These are phyloP conservation scores for Candida smagusa DNA, from an alignment of 1,139 yeast genomes.

Conservation along the genomic window DNA sequence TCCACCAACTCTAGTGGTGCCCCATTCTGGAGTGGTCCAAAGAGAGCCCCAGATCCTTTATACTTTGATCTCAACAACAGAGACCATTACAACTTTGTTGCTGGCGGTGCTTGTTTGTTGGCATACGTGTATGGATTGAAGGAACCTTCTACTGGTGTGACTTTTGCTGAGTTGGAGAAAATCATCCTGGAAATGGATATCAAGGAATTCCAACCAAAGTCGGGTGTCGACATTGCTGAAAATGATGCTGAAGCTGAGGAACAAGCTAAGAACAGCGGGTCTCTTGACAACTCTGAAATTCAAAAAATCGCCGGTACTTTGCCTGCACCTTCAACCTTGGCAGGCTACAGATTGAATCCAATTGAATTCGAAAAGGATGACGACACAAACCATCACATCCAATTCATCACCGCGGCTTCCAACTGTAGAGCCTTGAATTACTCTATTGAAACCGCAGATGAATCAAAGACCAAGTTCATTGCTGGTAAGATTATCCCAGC, in stretches of 20 bases:
- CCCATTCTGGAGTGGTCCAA: constrained; percentile 98
- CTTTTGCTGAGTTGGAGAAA: constrained; percentile 46
- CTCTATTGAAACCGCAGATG: constrained; percentile 75
- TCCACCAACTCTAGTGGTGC: constrained; percentile 88
- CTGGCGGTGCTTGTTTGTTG: constrained; percentile 86
- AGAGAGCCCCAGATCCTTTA: constrained; percentile 89
- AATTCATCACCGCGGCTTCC: constrained; percentile 95
- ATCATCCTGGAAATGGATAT: constrained; percentile 47
- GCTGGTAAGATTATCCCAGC: constrained; percentile 98
- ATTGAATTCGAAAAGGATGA: constrained; percentile 98
- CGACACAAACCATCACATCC: constrained; percentile 93
- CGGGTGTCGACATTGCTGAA: constrained; percentile 79
- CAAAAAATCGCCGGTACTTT: constrained; percentile 66
- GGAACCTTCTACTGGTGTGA: constrained; percentile 31
- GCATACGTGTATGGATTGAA: constrained; percentile 88
- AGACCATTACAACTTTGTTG: constrained; percentile 78
- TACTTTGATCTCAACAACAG: constrained; percentile 69
- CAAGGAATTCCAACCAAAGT: constrained; percentile 61
- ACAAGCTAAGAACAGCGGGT: constrained; percentile 48
- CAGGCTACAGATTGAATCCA: constrained; percentile 81
- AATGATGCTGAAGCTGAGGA: constrained; percentile 88
- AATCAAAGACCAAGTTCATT: constrained; percentile 72
- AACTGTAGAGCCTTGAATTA: constrained; percentile 94
- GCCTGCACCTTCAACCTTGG: constrained; percentile 86
- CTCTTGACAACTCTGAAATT: constrained; percentile 56